Percentiles rank a stretch among this genome's conserved stretches.
Evolutionary conservation across 169 alveolate genomes (phyloP).

Genomic region (Babesia ovis): DNA sequence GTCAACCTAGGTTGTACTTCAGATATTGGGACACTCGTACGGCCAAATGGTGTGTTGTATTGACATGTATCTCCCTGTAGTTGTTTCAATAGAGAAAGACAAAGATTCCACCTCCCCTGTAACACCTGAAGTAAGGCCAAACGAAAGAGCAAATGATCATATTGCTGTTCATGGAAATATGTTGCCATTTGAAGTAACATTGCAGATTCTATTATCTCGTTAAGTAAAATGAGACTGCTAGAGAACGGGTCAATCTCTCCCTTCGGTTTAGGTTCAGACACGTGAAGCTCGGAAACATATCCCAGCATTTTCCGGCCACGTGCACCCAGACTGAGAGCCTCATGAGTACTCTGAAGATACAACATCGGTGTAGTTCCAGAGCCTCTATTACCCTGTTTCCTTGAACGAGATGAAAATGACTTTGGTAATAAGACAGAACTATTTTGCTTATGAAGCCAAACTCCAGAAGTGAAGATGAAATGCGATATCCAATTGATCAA

Average conservation of each 20-base stretch:
- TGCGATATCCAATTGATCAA: conserved; percentile 55
- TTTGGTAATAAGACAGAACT: background rate
- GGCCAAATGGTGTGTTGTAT: conserved; percentile 40
- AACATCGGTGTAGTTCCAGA: background rate
- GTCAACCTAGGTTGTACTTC: background rate
- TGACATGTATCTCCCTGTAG: background rate
- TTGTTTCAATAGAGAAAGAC: conserved; percentile 21
- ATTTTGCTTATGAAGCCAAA: background rate
- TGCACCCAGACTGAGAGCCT: background rate
- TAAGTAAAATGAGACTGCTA: conserved; percentile 8
- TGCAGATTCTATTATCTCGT: conserved; percentile 38
- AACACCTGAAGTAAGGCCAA: conserved; percentile 37
- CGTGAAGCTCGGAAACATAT: background rate
- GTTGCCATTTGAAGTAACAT: conserved; percentile 48
- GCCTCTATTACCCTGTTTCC: background rate
- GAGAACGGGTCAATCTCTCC: background rate
- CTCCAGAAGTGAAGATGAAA: conserved; percentile 33
- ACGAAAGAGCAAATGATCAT: conserved; percentile 20
- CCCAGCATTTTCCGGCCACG: background rate
- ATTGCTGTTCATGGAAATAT: conserved; percentile 38
- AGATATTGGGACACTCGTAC: background rate
- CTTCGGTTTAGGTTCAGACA: background rate
- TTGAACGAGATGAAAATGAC: background rate
- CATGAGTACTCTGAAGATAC: no score
- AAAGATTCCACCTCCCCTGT: conserved; percentile 51